Evolutionary conservation across 805 yeast species (phyloP).

Genomic region (Metschnikowia similis): DNA sequence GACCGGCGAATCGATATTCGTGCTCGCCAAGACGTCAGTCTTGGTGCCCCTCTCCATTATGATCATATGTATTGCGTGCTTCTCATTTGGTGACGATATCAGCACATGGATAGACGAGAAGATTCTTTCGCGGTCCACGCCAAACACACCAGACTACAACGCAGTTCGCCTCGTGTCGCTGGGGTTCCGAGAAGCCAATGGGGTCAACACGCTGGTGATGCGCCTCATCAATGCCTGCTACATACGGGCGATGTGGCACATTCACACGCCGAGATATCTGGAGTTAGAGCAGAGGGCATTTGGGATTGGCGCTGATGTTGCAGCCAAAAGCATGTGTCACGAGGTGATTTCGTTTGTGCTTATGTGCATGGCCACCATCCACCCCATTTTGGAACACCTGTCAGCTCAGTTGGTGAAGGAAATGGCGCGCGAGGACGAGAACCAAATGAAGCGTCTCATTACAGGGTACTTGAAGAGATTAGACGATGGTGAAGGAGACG

Average conservation of each 20-base stretch:
- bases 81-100: constrained; percentile 11
- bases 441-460: not conserved
- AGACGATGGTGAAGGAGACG: not conserved
- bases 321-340: not conserved
- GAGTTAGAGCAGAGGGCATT: constrained; percentile 4
- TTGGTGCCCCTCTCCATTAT: constrained; percentile 4
- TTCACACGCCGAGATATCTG: constrained; percentile 7
- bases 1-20: constrained; percentile 5
- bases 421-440: not conserved
- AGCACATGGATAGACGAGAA: constrained; percentile 13
- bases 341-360: not conserved
- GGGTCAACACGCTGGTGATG: not conserved
- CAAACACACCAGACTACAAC: constrained; percentile 6
- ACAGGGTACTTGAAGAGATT: not conserved
- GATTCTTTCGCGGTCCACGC: constrained; percentile 6
- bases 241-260: not conserved
- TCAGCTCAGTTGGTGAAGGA: not conserved
- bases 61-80: constrained; percentile 2
- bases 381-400: not conserved
- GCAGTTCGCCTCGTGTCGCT: constrained; percentile 3
- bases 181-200: constrained; percentile 4
- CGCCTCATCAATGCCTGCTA: not conserved
- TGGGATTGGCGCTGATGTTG: not conserved
- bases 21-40: constrained; percentile 5
- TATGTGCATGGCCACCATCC: not conserved